Base-by-base conservation (phyloP, 75 land plant species). In the Selaginella moellendorffii region DNA sequence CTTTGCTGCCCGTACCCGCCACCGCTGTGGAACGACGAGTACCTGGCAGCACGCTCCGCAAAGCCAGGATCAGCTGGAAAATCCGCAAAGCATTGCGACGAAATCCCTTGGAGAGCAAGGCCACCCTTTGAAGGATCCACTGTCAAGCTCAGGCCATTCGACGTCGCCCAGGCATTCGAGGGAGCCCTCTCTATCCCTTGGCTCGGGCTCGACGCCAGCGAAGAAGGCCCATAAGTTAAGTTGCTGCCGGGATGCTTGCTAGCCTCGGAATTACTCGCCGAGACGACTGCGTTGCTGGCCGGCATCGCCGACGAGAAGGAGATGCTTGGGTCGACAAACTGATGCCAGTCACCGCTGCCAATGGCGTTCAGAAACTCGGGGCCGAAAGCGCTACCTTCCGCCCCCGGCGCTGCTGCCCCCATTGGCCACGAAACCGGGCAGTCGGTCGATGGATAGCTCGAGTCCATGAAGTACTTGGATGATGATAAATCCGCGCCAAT, bases 21-120 rank as follows among this genome's bases (percentile, higher is more conserved):
- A n/a, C n/a, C n/a, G n/a, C n/a, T n/a, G 18, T 76, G 71, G 56
- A 79, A 81, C 24, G 66, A 62, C 26, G 85, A 74, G 54, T 73
- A 71, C 65, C 70, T 85, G 1, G 87, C 83, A 42, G 83, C 87
- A 30, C 90, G 65, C 65, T 83, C 82, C 2, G 79, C 85, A 63
- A 89, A 83, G 20, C 79, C 83, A 24, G 85, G 79, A 54, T 87
- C 83, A 1, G 76, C 28, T 0, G 82, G 12, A 29, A 83, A 77
- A 1, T 73, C 77, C 0, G 78, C 66, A 25, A 70, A 14, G 46
- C 10, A n/a, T n/a, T n/a, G n/a, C n/a, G n/a, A 36, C 10, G 56
- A 31, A 28, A 63, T 31, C 69, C 69, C 26, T n/a, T 80, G 76
- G 28, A 79, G 24, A 65, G 83, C 65, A 30, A 77, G 31, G 10